Evolutionary conservation across 495 filamentous ascomycete genomes (phyloP).

Genomic region (Rhypophila decipiens): DNA sequence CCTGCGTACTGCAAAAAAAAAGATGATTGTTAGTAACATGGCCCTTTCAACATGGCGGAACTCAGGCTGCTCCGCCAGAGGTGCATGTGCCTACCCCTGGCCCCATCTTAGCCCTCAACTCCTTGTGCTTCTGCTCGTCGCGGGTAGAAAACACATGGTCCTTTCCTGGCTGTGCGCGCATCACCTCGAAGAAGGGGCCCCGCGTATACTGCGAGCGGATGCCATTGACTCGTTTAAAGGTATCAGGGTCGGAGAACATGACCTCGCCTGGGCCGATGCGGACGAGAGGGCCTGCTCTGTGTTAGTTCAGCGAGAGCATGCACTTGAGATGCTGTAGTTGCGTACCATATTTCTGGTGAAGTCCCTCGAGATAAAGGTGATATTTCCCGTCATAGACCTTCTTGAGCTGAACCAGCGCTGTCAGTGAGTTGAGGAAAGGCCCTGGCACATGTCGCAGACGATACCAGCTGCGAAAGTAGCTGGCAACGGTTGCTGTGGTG

Average conservation of each 20-base stretch:
- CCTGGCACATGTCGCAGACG: constrained; percentile 20
- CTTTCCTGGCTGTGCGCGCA: constrained; percentile 14
- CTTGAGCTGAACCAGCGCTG: constrained; percentile 9
- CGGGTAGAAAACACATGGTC: constrained; percentile 22
- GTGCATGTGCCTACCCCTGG: constrained; percentile 25
- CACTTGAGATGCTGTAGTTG: not conserved
- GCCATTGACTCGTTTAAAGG: constrained; percentile 23
- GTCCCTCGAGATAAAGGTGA: constrained; percentile 8
- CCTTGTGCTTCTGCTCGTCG: constrained; percentile 26
- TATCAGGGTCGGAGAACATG: constrained; percentile 31
- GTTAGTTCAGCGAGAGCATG: not conserved
- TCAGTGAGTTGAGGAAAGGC: constrained; percentile 10
- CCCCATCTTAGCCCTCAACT: constrained; percentile 27
- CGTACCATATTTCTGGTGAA: constrained; percentile 15
- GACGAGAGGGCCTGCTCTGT: constrained; percentile 26
- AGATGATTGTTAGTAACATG: not conserved
- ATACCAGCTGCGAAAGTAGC: constrained; percentile 3
- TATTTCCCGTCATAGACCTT: constrained; percentile 6
- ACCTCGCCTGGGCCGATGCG: constrained; percentile 39
- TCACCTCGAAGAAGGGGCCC: constrained; percentile 25
- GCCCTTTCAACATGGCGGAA: not conserved
- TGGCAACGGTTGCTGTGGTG: not conserved
- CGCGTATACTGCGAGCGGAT: constrained; percentile 24
- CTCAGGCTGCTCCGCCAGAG: not conserved
- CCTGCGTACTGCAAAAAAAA: constrained; percentile 2